phyloP scores from a whole-genome alignment of 352 stramenopile species.

The Pythium monospermum region DNA sequence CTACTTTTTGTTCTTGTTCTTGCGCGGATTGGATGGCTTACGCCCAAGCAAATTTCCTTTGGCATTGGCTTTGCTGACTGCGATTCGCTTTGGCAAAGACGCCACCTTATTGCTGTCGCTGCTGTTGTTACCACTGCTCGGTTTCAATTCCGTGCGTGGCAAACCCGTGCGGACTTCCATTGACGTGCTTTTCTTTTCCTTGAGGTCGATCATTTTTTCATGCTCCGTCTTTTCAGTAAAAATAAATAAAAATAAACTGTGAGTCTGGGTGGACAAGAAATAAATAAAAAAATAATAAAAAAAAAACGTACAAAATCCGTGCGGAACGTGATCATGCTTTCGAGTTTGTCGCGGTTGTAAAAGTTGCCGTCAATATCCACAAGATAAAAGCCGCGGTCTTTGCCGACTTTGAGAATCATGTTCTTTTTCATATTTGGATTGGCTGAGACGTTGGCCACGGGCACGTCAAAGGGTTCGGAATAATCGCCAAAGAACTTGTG shows the following conservation, averaged over 20 bases:
- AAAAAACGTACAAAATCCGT: conserved; percentile 58
- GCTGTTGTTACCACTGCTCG: background rate
- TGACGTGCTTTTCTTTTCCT: too few relatives aligned
- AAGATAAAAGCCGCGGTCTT: conserved; percentile 70
- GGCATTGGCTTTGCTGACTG: conserved; percentile 11
- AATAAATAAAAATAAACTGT: conserved; percentile 70
- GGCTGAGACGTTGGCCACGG: conserved; percentile 60
- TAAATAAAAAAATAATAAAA: background rate
- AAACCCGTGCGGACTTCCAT: conserved; percentile 69
- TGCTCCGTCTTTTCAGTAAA: conserved; percentile 53
- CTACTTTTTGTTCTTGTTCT: conserved; percentile 26
- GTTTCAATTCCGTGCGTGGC: conserved; percentile 60
- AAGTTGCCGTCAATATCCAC: conserved; percentile 77
- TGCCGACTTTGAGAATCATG: conserved; percentile 81
- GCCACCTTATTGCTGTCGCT: background rate
- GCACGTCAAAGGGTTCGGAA: conserved; percentile 57
- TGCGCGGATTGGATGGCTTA: conserved; percentile 20
- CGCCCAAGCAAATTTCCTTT: conserved; percentile 33
- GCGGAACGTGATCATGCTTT: conserved; percentile 84
- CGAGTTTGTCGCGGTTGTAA: conserved; percentile 83
- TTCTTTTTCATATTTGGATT: conserved; percentile 83
- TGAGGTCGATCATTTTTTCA: conserved; percentile 39
- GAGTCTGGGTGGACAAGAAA: background rate
- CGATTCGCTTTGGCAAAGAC: conserved; percentile 24
- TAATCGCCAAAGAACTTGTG: conserved; percentile 86